Conservation (phyloP, 768 basidiomycete species). For the Xerocomus spinulosus region DNA sequence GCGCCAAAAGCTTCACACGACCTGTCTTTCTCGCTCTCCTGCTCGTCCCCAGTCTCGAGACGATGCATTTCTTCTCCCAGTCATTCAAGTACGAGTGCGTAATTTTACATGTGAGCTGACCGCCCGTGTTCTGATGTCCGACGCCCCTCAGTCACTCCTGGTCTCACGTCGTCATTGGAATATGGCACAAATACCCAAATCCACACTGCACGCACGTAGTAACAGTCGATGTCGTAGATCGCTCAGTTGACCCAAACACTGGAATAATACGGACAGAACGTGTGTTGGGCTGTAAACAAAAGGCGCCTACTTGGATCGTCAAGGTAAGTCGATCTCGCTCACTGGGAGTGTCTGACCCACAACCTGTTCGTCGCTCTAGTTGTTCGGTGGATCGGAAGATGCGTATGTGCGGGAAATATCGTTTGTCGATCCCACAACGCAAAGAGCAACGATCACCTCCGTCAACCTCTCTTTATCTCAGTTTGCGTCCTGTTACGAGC, state of each 20-base stretch:
- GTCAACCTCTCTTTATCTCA: constrained; percentile 94
- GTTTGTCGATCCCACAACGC: constrained; percentile 80
- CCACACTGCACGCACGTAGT: constrained; percentile 86
- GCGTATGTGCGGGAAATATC: constrained; percentile 94
- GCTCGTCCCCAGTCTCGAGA: constrained; percentile 21
- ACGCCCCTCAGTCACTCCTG: constrained; percentile 66
- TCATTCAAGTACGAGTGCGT: constrained; percentile 80
- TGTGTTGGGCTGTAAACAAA: constrained; percentile 87
- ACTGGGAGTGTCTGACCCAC: constrained; percentile 10
- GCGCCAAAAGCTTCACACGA: constrained; percentile 20
- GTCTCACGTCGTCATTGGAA: constrained; percentile 85
- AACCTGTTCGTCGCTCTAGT: constrained; percentile 37
- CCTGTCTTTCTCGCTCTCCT: constrained; percentile 19
- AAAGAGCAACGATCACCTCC: constrained; percentile 80
- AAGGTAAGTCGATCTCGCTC: constrained; percentile 54
- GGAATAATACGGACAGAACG: constrained; percentile 92
- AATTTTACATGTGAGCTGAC: neutral
- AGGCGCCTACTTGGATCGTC: constrained; percentile 87
- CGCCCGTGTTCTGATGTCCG: constrained; percentile 3
- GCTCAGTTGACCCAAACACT: constrained; percentile 74
- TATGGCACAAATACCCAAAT: constrained; percentile 97
- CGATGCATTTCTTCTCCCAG: constrained; percentile 87
- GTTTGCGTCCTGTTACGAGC: constrained; percentile 88
- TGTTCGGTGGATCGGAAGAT: constrained; percentile 90
- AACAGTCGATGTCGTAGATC: constrained; percentile 82